Percentiles rank a stretch among this genome's conserved stretches.
Conservation (phyloP, 2,329 filamentous ascomycete genomes). For the Colletotrichum somersetense region DNA sequence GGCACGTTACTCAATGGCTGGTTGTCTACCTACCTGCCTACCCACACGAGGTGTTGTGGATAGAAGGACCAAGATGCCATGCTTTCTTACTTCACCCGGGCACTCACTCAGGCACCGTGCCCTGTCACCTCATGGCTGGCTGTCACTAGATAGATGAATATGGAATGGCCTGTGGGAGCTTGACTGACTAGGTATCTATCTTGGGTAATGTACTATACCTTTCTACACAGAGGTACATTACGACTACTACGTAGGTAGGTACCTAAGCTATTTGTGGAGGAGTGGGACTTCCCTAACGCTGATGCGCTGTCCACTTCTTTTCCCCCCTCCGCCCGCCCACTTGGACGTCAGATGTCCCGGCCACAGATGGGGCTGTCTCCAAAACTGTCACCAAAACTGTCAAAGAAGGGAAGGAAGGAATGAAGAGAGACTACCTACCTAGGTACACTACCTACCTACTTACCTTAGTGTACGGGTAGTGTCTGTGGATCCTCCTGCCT, state of each 20-base stretch:
- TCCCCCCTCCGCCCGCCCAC: too few relatives aligned
- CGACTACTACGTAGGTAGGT: too few relatives aligned
- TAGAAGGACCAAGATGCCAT: background rate
- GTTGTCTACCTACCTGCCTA: background rate
- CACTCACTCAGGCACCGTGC: slow-evolving; percentile 13
- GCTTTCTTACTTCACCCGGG: slow-evolving; percentile 5
- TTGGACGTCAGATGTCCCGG: slow-evolving; percentile 18
- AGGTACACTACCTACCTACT: too few relatives aligned
- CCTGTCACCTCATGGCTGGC: slow-evolving; percentile 9
- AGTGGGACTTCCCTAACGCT: slow-evolving; percentile 21
- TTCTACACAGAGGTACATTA: too few relatives aligned
- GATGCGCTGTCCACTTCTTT: slow-evolving; percentile 29
- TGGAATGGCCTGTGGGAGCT: slow-evolving; percentile 11
- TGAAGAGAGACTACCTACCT: too few relatives aligned
- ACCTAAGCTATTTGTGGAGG: slow-evolving; percentile 5
- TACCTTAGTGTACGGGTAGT: too few relatives aligned
- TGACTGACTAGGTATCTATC: background rate
- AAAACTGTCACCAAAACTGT: background rate
- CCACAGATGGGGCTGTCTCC: background rate
- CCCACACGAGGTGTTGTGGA: background rate
- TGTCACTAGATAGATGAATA: background rate
- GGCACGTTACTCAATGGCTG: background rate
- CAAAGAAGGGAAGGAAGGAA: background rate
- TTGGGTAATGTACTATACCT: too few relatives aligned
- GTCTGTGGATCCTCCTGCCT: background rate